Percentiles rank a stretch among this genome's conserved stretches.
These are phyloP conservation scores for Rusavskia elegans DNA, from an alignment of 495 filamentous ascomycete genomes.

Conservation along the genomic window DNA sequence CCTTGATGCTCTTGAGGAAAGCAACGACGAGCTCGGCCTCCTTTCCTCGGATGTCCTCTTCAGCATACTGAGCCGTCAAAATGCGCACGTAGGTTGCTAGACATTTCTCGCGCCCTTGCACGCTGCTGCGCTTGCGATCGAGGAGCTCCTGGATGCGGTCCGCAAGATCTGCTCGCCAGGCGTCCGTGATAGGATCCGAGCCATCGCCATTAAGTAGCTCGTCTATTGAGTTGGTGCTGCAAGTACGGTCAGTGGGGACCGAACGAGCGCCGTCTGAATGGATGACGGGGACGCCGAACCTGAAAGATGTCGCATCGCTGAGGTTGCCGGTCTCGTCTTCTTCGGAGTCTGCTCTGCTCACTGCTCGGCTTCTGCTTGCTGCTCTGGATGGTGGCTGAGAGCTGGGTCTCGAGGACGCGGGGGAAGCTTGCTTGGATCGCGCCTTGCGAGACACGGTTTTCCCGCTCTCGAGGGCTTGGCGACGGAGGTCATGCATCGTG, in stretches of 20 bases:
- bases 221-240: conserved; percentile 36
- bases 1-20: conserved; percentile 57
- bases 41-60: conserved; percentile 45
- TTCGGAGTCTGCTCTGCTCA: conserved; percentile 50
- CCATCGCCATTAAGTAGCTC: conserved; percentile 39
- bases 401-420: conserved; percentile 41
- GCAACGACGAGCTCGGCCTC: conserved; percentile 52
- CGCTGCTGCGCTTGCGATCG: conserved; percentile 72
- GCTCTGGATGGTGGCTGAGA: conserved; percentile 38
- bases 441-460: conserved; percentile 93
- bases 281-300: conserved; percentile 28
- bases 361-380: conserved; percentile 10
- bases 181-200: conserved; percentile 31
- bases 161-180: conserved; percentile 51
- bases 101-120: conserved; percentile 61
- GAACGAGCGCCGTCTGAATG: conserved; percentile 27
- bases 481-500: conserved; percentile 62
- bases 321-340: conserved; percentile 45
- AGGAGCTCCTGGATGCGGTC: conserved; percentile 67
- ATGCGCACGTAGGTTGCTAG: conserved; percentile 55
- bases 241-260: conserved; percentile 6
- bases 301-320: conserved; percentile 54
- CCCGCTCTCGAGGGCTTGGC: conserved; percentile 69
- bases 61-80: conserved; percentile 55
- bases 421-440: conserved; percentile 51